Evolutionary conservation across 2,329 filamentous ascomycete species (phyloP).

Genomic region (Lachnellula occidentalis): DNA sequence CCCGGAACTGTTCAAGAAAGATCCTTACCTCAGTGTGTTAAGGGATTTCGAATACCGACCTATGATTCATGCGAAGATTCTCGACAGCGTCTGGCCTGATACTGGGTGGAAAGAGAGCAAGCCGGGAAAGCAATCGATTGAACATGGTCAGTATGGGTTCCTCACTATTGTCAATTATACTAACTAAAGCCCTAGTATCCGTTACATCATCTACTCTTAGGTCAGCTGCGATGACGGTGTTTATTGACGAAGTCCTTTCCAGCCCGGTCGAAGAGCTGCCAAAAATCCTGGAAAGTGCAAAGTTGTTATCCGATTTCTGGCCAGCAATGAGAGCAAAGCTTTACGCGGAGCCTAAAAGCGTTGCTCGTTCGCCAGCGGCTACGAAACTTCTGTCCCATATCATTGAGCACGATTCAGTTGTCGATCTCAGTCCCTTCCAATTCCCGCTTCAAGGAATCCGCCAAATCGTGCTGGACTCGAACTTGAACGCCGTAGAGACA

Average conservation of each 20-base stretch:
- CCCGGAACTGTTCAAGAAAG: too few species aligned
- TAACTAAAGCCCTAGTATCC: neutral
- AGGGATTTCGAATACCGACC: neutral
- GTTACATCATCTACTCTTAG: neutral
- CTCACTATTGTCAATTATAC: too few species aligned
- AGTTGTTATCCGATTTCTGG: slow-evolving; percentile 1
- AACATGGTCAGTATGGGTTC: neutral
- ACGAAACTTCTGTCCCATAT: neutral
- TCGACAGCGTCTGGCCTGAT: neutral
- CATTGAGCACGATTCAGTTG: neutral
- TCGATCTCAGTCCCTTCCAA: neutral
- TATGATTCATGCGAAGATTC: neutral
- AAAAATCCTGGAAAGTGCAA: neutral
- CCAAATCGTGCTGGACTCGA: neutral
- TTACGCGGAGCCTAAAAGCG: neutral
- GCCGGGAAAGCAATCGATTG: neutral
- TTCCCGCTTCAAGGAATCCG: neutral
- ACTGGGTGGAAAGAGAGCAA: neutral
- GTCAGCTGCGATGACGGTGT: neutral
- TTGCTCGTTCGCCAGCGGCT: neutral
- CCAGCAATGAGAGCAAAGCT: neutral
- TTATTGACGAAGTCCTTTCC: neutral
- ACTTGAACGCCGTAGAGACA: neutral
- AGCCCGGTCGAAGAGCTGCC: neutral
- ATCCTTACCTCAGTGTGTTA: neutral